phyloP scores from a whole-genome alignment of 768 basidiomycete species.

The Lactarius pseudohatsudake region DNA sequence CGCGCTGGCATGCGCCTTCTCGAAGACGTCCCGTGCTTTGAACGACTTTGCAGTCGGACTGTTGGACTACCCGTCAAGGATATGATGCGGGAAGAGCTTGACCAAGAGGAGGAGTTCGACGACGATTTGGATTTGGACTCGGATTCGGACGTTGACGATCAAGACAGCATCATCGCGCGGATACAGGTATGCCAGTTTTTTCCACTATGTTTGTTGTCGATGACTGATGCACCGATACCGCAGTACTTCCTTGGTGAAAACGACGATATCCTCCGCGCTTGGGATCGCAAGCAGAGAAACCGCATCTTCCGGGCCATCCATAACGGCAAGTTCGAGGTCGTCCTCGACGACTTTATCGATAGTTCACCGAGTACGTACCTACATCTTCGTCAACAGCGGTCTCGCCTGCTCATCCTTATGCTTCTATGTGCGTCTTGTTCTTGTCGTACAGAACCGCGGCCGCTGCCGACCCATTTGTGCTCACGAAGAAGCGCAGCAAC shows the following conservation, averaged over 20 bases:
- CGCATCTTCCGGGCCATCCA: conserved; percentile 59
- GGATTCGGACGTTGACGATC: conserved; percentile 30
- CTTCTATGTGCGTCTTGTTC: neutral
- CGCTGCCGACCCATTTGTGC: conserved; percentile 49
- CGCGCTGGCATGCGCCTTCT: no score
- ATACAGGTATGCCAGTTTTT: conserved; percentile 28
- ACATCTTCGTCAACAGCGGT: neutral
- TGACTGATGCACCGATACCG: neutral
- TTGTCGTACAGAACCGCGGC: conserved; percentile 41
- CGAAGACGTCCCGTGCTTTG: conserved; percentile 30
- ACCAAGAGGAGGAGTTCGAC: neutral
- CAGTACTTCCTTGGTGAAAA: conserved; percentile 51
- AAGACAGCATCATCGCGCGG: conserved; percentile 37
- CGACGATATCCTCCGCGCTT: conserved; percentile 37
- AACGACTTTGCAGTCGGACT: conserved; percentile 15
- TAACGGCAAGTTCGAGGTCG: conserved; percentile 47
- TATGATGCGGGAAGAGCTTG: conserved; percentile 27
- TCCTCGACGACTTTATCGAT: conserved; percentile 32
- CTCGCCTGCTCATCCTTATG: neutral
- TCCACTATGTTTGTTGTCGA: neutral
- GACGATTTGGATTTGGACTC: neutral
- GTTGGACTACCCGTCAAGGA: conserved; percentile 27
- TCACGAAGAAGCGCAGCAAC: conserved; percentile 65
- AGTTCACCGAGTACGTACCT: conserved; percentile 51
- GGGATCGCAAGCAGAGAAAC: conserved; percentile 45